A percentile compares a stretch with the other conserved stretches of the same genome.
phyloP scores from a whole-genome alignment of 768 basidiomycete genomes.

The Omphalotus guepiniiformis region DNA sequence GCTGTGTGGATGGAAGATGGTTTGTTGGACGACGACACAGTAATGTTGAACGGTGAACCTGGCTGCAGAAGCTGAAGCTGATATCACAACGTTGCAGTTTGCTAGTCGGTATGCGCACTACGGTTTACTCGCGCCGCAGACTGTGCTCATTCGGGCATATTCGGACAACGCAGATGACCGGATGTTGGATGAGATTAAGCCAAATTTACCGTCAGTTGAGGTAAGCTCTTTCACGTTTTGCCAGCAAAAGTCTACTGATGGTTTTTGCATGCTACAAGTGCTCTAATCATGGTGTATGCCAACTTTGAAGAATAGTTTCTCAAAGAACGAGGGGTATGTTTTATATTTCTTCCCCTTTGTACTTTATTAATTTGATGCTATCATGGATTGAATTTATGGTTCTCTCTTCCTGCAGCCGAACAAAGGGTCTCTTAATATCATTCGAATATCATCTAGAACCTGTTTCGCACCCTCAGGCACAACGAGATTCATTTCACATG shows the following conservation, averaged over 20 bases:
- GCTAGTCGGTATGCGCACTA: constrained; percentile 66
- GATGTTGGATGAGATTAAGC: constrained; percentile 79
- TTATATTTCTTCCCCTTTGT: not conserved
- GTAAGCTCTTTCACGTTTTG: constrained; percentile 38
- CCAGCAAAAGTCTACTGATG: not conserved
- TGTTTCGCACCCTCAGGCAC: no score
- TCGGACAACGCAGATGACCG: constrained; percentile 92
- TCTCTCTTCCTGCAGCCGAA: no score
- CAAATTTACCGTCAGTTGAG: constrained; percentile 92
- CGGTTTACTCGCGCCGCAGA: constrained; percentile 73
- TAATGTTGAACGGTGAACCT: constrained; percentile 60
- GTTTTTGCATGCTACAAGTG: constrained; percentile 70
- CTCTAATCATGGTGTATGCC: constrained; percentile 86
- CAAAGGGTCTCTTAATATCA: no score
- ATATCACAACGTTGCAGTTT: constrained; percentile 25
- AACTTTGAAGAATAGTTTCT: constrained; percentile 92
- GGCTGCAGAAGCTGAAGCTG: constrained; percentile 66
- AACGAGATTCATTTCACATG: no score
- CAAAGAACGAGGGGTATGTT: constrained; percentile 85
- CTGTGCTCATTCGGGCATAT: constrained; percentile 82
- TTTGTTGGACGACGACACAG: constrained; percentile 66
- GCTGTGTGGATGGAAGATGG: constrained; percentile 74
- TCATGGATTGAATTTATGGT: no score
- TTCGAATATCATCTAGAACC: no score
- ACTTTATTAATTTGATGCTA: no score